These are phyloP conservation scores for Beta lomatogona DNA, from an alignment of 179 eudicot genomes.

Conservation along the genomic window DNA sequence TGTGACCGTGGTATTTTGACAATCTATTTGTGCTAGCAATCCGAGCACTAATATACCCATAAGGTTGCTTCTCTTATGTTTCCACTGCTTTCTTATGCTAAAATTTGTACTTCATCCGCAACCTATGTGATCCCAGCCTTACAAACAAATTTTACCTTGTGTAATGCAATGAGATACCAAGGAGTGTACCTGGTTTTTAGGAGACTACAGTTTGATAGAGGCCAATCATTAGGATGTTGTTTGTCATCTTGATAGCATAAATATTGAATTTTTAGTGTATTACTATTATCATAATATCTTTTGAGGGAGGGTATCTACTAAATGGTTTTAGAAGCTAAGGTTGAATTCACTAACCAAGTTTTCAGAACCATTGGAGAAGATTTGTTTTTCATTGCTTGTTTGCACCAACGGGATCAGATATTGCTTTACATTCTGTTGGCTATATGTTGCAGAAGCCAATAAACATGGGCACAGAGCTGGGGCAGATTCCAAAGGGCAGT, in stretches of 20 bases:
- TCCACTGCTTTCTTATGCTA: not conserved
- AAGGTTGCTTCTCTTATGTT: not conserved
- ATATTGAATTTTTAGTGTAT: not conserved
- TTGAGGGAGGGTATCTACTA: not conserved
- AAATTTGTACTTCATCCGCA: not conserved
- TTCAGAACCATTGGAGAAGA: not conserved
- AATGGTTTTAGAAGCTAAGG: not conserved
- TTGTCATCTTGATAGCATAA: not conserved
- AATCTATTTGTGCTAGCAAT: too few relatives aligned
- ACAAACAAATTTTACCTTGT: not conserved
- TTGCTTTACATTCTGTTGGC: conserved; percentile 2
- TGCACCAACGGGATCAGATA: not conserved
- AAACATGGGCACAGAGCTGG: conserved; percentile 23
- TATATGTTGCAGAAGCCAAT: conserved; percentile 30
- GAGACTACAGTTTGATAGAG: not conserved
- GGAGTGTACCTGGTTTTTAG: not conserved
- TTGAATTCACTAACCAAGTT: not conserved
- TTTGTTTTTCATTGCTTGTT: not conserved
- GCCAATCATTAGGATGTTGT: not conserved
- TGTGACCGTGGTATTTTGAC: not conserved
- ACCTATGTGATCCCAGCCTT: not conserved
- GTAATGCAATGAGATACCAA: not conserved
- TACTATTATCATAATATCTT: not conserved
- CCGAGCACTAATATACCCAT: too few relatives aligned
- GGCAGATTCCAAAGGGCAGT: conserved; percentile 14